A percentile compares a stretch with the other conserved stretches of the same genome.
Evolutionary conservation across 139 green algal genomes (phyloP).

Genomic region (Picochlorum sp.): DNA sequence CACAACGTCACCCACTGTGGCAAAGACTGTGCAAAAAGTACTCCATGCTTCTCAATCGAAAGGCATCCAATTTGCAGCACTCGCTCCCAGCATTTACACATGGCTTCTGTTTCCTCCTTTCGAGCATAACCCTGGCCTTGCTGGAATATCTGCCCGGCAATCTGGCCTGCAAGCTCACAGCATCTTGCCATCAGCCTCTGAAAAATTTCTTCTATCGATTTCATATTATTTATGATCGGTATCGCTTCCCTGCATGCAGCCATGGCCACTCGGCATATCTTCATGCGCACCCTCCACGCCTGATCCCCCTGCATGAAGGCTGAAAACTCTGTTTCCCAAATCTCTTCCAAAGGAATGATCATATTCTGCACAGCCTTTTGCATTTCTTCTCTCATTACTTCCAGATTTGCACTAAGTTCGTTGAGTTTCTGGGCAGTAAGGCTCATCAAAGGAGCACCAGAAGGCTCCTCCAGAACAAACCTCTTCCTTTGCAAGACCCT

Average conservation of each 20-base stretch:
- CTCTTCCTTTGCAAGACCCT: constrained; percentile 53
- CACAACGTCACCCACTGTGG: constrained; percentile 49
- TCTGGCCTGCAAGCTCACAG: neutral
- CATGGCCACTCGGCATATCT: neutral
- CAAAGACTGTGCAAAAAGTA: constrained; percentile 44
- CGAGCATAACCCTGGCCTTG: constrained; percentile 1
- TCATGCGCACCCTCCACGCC: neutral
- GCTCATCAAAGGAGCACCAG: neutral
- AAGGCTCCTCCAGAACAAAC: constrained; percentile 55
- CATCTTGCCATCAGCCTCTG: neutral
- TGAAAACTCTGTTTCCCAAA: neutral
- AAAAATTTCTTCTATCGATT: constrained; percentile 1
- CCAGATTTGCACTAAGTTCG: neutral
- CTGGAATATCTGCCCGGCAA: neutral
- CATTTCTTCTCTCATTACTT: neutral
- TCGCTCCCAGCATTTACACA: constrained; percentile 33
- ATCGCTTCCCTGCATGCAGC: neutral
- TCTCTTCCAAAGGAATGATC: neutral
- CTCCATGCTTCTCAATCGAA: constrained; percentile 25
- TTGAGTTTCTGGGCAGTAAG: neutral
- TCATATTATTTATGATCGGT: constrained; percentile 2
- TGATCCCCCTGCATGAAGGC: neutral
- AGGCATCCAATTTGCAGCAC: constrained; percentile 30
- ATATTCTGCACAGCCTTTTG: neutral
- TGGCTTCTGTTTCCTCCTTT: constrained; percentile 2